Conservation (phyloP, 202 grass and related monocot genomes). For the Bolboschoenoplectus hybrid region DNA sequence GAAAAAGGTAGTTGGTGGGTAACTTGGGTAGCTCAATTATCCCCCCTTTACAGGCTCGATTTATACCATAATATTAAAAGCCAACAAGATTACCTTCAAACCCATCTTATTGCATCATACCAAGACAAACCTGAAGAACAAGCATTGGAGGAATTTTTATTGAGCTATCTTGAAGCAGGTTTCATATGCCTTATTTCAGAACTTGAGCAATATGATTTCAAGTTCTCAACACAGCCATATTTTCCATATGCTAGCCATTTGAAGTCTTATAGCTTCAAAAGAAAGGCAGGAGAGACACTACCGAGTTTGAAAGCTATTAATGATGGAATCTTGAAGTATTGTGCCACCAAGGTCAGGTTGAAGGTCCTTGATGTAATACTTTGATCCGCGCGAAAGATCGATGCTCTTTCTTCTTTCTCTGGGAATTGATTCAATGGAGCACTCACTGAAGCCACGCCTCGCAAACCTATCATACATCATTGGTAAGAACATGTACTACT, state of each 20-base stretch:
- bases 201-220: background rate
- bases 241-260: background rate
- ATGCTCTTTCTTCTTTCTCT: constrained; percentile 65
- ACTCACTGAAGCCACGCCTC: constrained; percentile 71
- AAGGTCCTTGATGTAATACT: constrained; percentile 81
- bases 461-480: constrained; percentile 69
- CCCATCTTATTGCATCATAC: background rate
- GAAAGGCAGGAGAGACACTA: background rate
- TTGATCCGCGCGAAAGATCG: constrained; percentile 76
- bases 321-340: constrained; percentile 44
- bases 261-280: constrained; percentile 8
- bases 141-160: background rate
- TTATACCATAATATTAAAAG: background rate
- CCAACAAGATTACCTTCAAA: background rate
- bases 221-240: background rate
- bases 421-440: constrained; percentile 75
- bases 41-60: background rate
- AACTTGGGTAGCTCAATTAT: constrained; percentile 2
- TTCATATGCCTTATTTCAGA: constrained; percentile 17
- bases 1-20: background rate
- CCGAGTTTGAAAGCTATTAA: constrained; percentile 37
- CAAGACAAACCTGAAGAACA: background rate
- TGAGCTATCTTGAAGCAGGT: constrained; percentile 5
- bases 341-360: constrained; percentile 53
- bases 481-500: constrained; percentile 37